A percentile compares a stretch with the other conserved stretches of the same genome.
Evolutionary conservation across 164 flowering plant genomes (phyloP).

Genomic region (Tetrastigma voinierianum): DNA sequence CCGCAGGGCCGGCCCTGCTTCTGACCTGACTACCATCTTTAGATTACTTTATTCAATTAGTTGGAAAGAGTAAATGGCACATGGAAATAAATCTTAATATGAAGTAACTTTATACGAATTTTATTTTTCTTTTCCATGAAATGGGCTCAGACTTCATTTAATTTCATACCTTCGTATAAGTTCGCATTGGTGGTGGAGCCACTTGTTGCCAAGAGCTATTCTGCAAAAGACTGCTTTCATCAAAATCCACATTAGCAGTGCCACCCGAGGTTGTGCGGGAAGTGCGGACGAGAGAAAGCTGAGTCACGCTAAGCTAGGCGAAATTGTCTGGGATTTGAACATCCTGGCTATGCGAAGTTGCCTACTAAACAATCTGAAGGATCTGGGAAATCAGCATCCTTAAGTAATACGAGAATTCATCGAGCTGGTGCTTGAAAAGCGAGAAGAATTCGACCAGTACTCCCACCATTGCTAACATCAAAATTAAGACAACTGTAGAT

Average conservation of each 20-base stretch:
- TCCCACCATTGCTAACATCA: slow-evolving; percentile 53
- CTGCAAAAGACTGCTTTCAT: no score
- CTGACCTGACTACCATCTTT: no score
- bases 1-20: no score
- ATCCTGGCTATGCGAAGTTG: slow-evolving; percentile 72
- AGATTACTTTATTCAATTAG: no score
- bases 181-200: no score
- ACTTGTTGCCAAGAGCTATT: no score
- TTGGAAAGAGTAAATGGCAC: no score
- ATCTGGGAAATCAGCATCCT: slow-evolving; percentile 48
- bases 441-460: slow-evolving; percentile 61
- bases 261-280: slow-evolving; percentile 79
- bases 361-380: slow-evolving; percentile 62
- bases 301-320: slow-evolving; percentile 76
- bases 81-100: no score
- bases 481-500: slow-evolving; percentile 57
- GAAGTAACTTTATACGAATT: no score
- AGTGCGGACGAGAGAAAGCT: slow-evolving; percentile 64
- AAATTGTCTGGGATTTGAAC: slow-evolving; percentile 90
- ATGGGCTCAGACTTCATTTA: no score
- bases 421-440: slow-evolving; percentile 57
- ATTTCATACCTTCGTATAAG: no score
- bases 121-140: no score
- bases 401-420: slow-evolving; percentile 53
- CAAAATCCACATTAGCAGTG: slow-evolving; percentile 81